phyloP scores from a whole-genome alignment of 2,329 filamentous ascomycete genomes.

The Talaromyces sp. region DNA sequence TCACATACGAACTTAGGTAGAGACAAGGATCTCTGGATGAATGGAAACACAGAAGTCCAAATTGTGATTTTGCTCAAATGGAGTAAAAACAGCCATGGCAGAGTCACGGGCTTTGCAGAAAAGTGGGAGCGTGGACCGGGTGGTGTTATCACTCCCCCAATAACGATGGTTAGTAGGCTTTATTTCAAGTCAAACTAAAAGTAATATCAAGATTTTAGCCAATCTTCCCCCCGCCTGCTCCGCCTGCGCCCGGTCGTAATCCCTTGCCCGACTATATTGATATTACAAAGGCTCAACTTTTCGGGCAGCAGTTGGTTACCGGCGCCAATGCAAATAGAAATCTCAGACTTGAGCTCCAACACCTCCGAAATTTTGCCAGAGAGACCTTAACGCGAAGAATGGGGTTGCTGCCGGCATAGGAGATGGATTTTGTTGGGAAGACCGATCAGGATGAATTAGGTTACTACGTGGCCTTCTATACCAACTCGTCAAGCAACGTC shows the following conservation, averaged over 20 bases:
- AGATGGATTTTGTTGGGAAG: no score
- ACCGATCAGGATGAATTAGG: no score
- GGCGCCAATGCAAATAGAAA: not conserved
- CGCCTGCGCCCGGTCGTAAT: not conserved
- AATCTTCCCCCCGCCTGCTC: not conserved
- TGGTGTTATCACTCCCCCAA: not conserved
- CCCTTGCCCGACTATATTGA: not conserved
- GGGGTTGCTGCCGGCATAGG: not conserved
- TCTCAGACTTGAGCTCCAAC: not conserved
- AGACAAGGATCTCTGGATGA: no score
- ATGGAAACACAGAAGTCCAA: no score
- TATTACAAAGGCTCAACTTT: not conserved
- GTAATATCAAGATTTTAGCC: not conserved
- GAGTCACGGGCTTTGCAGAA: no score
- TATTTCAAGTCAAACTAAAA: not conserved
- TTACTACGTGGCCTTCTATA: slow-evolving; percentile 14
- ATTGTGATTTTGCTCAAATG: no score
- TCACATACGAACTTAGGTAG: no score
- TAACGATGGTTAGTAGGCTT: not conserved
- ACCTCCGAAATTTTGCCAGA: not conserved
- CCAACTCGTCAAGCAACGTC: slow-evolving; percentile 10
- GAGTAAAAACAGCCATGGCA: no score
- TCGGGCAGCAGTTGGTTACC: not conserved
- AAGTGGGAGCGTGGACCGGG: no score
- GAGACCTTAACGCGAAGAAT: not conserved